Base-by-base conservation (phyloP, 192 early-diverging fungal genomes). In the Entomortierella parvispora region DNA sequence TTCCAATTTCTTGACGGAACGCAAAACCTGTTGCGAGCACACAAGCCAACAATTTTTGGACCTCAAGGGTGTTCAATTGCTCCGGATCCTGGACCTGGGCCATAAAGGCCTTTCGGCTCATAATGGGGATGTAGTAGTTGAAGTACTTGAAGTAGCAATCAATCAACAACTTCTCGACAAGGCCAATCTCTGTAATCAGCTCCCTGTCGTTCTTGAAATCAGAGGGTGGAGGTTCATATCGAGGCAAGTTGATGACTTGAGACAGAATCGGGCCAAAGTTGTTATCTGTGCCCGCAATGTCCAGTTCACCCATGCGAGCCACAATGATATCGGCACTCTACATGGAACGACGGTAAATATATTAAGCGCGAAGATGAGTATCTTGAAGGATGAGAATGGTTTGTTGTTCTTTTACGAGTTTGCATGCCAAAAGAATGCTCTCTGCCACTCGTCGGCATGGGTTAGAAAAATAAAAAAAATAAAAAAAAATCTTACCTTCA, bases 111-210 rank as follows among this genome's bases (percentile, higher is more conserved):
- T 77, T 68, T 2, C 74, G 74, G 40, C 48, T 64, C 33, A 77
- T 34, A 22, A 77, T 40, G 18, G 74, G 74, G 18, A 77, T 63
- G 23, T 77, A 77, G 55, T 77, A 77, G 43, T 77, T 77, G 49
- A 77, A 77, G 61, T 64, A 54, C 1, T 68, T 77, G 43, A 77
- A 77, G 55, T 77, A 77, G 61, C 74, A 77, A 40, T 77, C 74
- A 25, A 77, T 77, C 52, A 77, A 50, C 26, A 51, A 25, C 45
- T 68, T 49, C 42, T 77, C 66, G 12, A 44, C 52, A 3, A 10
- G 26, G 1, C 43, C 60, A 22, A 77, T 62, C 2, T 40, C 23
- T 3, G 26, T 20, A 28, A 77, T 68, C 37, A 32, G 60, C 31
- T 77, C 40, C 3, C 12, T 58, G 43, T 77, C 74, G 20, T 58